Evolutionary conservation across 148 eudicot species (phyloP), one percentile per base, ranked within the genome.

Genomic region (Vaccinium darrowii): DNA sequence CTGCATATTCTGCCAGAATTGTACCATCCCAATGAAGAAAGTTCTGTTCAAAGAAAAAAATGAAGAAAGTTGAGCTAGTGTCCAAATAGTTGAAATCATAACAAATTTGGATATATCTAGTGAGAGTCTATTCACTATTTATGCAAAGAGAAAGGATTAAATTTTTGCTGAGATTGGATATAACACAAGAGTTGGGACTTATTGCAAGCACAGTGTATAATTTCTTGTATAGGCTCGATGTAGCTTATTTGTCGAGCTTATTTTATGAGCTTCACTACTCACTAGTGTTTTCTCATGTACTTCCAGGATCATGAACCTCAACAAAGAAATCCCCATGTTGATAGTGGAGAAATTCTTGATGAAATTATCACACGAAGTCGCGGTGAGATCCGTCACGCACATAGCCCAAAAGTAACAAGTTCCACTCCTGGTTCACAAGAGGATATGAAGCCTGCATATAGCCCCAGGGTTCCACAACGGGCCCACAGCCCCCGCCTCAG

Each of bases 311-410:
- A 89, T 78, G 90, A 91, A 80, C 87, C 83, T 27, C 80, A 84
- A 36, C 84, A 57, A 84, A 86, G 87, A 86, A 65, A 90, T 47
- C 69, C 85, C 51, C 86, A 73, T 23, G 63, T 90, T 16, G 92
- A 92, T 78, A 86, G 88, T 85, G 93, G 92, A 73, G 97, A 95
- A 85, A 80, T 93, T 54, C 90, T 95, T 81, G 98, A 94, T 65
- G 97, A 86, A 77, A 90, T 95, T 33, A 81, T 95, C 81, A 95
- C 98, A 84, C 92, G 95, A 89, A 92, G 98, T 72, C 93, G 98
- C 14, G 98, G 98, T 57, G 98, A 95, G 88, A 87, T 95, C 86
- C 94, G 94, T 51, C 95, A 49, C 76, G 65, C 84, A 39, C 88
- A 86, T 7, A 93, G 97, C 87, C 94, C 95, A 65, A 95, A 92